phyloP scores from a whole-genome alignment of 306 rosid species.

The Macrotyloma uniflorum region DNA sequence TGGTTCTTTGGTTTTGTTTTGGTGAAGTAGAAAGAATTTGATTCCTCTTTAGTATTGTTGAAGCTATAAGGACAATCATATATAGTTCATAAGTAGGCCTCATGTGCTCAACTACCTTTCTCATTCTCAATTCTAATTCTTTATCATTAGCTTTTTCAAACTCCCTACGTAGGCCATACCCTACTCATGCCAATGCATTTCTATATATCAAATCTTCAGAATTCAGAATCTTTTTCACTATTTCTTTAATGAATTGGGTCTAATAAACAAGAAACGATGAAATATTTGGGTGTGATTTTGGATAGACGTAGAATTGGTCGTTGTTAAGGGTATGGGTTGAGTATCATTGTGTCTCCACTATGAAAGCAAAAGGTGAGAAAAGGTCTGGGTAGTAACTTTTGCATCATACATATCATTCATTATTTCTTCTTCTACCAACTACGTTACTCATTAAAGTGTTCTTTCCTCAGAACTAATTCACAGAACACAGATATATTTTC shows the following conservation, averaged over 20 bases:
- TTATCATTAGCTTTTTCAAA: conserved; percentile 3
- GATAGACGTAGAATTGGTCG: background rate
- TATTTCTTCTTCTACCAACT: too few species aligned
- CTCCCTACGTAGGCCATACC: background rate
- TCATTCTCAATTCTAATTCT: background rate
- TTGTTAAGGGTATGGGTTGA: background rate
- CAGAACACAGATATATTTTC: too few species aligned
- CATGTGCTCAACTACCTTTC: conserved; percentile 8
- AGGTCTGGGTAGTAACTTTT: too few species aligned
- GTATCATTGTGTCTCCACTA: conserved; percentile 46
- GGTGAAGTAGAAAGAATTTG: background rate
- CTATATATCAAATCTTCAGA: background rate
- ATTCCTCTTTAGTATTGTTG: background rate
- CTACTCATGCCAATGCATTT: background rate
- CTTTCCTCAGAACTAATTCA: too few species aligned
- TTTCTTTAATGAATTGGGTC: too few species aligned
- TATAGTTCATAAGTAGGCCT: background rate
- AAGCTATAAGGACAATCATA: conserved; percentile 18
- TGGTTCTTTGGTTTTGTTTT: background rate
- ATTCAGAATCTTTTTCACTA: too few species aligned
- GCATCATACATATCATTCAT: too few species aligned
- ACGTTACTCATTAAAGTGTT: too few species aligned
- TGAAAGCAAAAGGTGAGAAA: conserved; percentile 22
- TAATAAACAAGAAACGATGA: too few species aligned
- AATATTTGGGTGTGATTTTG: too few species aligned